Evolutionary conservation across 805 yeast genomes (phyloP), one percentile per base, ranked within the genome.

Genomic region (Maudiozyma pseudohumilis): DNA sequence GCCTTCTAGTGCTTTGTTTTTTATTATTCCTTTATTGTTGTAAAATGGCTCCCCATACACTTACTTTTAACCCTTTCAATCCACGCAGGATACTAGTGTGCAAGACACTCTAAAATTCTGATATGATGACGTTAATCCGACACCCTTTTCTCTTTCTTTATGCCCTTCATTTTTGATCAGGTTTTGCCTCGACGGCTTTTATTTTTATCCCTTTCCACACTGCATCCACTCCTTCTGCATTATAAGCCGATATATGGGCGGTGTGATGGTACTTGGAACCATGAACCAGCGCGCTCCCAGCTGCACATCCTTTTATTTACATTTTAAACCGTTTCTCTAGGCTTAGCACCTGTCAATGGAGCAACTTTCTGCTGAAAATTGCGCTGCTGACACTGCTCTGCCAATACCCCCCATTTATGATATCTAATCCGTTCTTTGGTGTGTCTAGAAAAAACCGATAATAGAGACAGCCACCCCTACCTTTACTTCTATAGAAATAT

Each of bases 221-320:
- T 31, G 41, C 41, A 39, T 39, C 41, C 41, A 34, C 31, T 39
- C 41, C 41, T 39, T 38, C 26, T 28, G 40, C 40, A 40, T 36
- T n/a, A 17, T n/a, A 9, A 9, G 8, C 25, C 25, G 11, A 9
- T 23, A 9, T 23, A 8, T 23, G 11, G 25, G 8, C 11, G 8
- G 8, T 8, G 25, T 23, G 11, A 9, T 23, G 11, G 11, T 9
- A 23, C 25, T 8, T 23, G 25, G 11, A 9, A 23, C 25, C 8
- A 23, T 9, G 25, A 8, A 9, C 11, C 25, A 23, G 25, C 11
- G 11, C 8, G 8, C 8, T 23, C 8, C 11, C 11, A 23, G 25
- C 25, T 23, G 8, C 8, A 23, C 8, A 23, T 23, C 25, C 8
- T 23, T 11, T 11, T 23, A 23, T 23, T 23, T 23, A 9, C 8